A percentile compares a stretch with the other conserved stretches of the same genome.
Conservation (phyloP, 495 filamentous ascomycete species). For the Podospora pseudocomata region DNA sequence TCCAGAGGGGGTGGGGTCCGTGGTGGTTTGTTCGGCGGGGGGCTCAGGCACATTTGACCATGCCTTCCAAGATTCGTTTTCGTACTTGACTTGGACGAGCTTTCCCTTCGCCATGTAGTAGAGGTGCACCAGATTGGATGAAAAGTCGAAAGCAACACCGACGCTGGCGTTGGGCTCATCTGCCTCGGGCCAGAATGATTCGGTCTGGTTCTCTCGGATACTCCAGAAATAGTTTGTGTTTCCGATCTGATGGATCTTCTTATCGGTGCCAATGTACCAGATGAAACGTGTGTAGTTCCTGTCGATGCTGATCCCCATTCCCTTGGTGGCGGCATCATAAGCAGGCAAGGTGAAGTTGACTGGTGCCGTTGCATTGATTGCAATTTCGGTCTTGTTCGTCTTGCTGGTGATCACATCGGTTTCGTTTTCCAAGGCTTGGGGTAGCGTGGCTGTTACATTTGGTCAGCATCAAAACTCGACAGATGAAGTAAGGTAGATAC, state of each 20-base stretch:
- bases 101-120: conserved; percentile 35
- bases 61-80: conserved; percentile 25
- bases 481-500: background rate
- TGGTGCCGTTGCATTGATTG: conserved; percentile 25
- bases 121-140: conserved; percentile 25
- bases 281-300: conserved; percentile 24
- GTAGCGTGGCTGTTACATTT: conserved; percentile 27
- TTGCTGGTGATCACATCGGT: conserved; percentile 21
- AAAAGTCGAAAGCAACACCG: conserved; percentile 26
- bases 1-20: background rate
- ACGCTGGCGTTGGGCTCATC: conserved; percentile 34
- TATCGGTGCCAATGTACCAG: conserved; percentile 40
- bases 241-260: conserved; percentile 25
- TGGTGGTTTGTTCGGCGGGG: background rate
- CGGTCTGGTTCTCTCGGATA: conserved; percentile 21
- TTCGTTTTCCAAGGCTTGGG: conserved; percentile 24
- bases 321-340: conserved; percentile 28
- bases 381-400: conserved; percentile 21
- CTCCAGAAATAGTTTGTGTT: conserved; percentile 31
- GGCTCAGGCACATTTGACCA: conserved; percentile 16
- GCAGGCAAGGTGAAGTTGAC: conserved; percentile 33
- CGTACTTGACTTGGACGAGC: conserved; percentile 33
- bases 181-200: conserved; percentile 32
- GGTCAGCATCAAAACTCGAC: conserved; percentile 14
- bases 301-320: conserved; percentile 33